phyloP scores from a whole-genome alignment of 2,329 filamentous ascomycete genomes.

The Dactylellina sp. region DNA sequence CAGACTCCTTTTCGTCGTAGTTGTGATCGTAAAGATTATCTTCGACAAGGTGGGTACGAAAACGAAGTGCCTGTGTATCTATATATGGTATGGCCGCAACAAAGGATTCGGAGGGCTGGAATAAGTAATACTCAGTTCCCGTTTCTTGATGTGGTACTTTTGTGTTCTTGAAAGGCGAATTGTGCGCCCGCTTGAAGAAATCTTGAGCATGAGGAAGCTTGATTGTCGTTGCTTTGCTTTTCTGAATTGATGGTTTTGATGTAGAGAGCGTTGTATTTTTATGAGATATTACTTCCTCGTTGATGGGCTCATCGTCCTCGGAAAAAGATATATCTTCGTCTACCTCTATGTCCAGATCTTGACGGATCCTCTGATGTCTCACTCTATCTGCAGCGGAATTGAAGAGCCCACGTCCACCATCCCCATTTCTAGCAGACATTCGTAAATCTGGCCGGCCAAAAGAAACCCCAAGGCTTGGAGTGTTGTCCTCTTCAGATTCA shows the following conservation, averaged over 20 bases:
- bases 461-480: constrained; percentile 7
- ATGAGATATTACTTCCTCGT: neutral
- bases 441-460: constrained; percentile 48
- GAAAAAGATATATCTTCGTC: constrained; percentile 40
- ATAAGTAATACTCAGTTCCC: neutral
- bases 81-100: constrained; percentile 10
- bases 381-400: constrained; percentile 39
- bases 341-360: constrained; percentile 12
- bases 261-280: neutral
- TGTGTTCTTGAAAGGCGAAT: neutral
- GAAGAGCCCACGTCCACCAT: constrained; percentile 49
- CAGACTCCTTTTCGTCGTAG: neutral
- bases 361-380: constrained; percentile 5
- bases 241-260: neutral
- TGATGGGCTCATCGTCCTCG: constrained; percentile 36
- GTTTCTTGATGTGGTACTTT: neutral
- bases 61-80: constrained; percentile 12
- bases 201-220: constrained; percentile 6
- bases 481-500: constrained; percentile 9
- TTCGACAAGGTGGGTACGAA: constrained; percentile 31
- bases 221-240: neutral
- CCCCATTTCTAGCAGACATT: constrained; percentile 20
- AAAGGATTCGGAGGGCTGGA: neutral
- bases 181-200: constrained; percentile 26
- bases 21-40: constrained; percentile 36